These are phyloP conservation scores for Metarhizium sp. DNA, from an alignment of 2,329 filamentous ascomycete genomes.

Conservation along the genomic window DNA sequence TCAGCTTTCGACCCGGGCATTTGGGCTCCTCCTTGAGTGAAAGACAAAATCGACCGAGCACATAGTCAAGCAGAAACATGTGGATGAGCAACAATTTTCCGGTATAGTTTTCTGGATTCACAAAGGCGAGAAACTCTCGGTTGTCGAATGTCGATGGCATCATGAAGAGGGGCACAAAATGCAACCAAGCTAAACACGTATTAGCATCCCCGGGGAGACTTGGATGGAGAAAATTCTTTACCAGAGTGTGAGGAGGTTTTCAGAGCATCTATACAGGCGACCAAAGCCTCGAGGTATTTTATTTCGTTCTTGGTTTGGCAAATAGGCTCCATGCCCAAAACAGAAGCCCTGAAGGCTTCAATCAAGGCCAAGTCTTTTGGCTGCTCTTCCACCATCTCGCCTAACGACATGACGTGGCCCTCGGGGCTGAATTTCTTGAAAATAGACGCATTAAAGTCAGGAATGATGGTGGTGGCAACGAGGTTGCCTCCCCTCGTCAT, in stretches of 20 bases:
- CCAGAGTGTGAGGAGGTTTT: conserved; percentile 12
- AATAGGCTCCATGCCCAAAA: conserved; percentile 11
- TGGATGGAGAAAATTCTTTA: conserved; percentile 1
- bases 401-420: conserved; percentile 16
- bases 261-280: conserved; percentile 8
- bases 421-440: conserved; percentile 15
- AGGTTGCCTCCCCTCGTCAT: conserved; percentile 23
- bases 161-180: background rate
- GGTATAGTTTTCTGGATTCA: no score
- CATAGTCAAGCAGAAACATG: no score
- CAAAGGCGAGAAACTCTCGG: no score
- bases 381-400: conserved; percentile 12
- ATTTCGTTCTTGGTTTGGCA: conserved; percentile 11
- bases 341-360: conserved; percentile 12
- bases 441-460: conserved; percentile 12
- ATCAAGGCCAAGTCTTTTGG: conserved; percentile 12
- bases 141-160: background rate
- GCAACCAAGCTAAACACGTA: background rate
- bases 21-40: background rate
- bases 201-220: background rate
- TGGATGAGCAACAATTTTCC: no score
- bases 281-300: conserved; percentile 12
- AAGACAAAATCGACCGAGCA: background rate
- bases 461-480: conserved; percentile 14
- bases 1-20: background rate